These are phyloP conservation scores for Allium sativum DNA, from an alignment of 106 monocot species.

Conservation along the genomic window DNA sequence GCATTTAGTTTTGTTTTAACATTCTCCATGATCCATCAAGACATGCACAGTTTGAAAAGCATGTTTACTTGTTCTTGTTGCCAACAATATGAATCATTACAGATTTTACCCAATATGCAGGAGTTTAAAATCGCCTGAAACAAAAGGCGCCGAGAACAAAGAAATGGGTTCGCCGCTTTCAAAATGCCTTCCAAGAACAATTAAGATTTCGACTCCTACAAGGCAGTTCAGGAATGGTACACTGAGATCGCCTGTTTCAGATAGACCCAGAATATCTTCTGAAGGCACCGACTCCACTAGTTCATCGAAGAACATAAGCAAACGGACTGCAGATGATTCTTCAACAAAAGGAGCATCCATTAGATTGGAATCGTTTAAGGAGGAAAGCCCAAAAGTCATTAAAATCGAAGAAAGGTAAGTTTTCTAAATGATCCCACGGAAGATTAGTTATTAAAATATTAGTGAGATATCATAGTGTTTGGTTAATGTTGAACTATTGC, in stretches of 20 bases:
- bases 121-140: conserved; percentile 35
- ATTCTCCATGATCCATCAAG: too few relatives aligned
- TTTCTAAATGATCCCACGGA: not conserved
- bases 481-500: conserved; percentile 10
- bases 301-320: conserved; percentile 38
- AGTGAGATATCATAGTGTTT: too few relatives aligned
- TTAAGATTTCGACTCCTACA: conserved; percentile 28
- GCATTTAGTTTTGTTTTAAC: too few relatives aligned
- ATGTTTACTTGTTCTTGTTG: too few relatives aligned
- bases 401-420: conserved; percentile 95
- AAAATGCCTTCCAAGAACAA: conserved; percentile 64
- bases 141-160: conserved; percentile 18
- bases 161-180: conserved; percentile 24
- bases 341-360: conserved; percentile 24
- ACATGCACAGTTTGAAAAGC: too few relatives aligned
- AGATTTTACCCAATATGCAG: not conserved
- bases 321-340: conserved; percentile 31
- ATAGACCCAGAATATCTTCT: conserved; percentile 52
- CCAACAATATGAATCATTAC: too few relatives aligned
- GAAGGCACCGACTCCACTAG: conserved; percentile 20
- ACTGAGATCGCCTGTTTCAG: conserved; percentile 38
- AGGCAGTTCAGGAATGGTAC: conserved; percentile 35
- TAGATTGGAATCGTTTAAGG: conserved; percentile 50
- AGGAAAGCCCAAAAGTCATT: conserved; percentile 55
- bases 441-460: too few relatives aligned